phyloP scores from a whole-genome alignment of 331 rosid genomes.

The Ulmus americana region DNA sequence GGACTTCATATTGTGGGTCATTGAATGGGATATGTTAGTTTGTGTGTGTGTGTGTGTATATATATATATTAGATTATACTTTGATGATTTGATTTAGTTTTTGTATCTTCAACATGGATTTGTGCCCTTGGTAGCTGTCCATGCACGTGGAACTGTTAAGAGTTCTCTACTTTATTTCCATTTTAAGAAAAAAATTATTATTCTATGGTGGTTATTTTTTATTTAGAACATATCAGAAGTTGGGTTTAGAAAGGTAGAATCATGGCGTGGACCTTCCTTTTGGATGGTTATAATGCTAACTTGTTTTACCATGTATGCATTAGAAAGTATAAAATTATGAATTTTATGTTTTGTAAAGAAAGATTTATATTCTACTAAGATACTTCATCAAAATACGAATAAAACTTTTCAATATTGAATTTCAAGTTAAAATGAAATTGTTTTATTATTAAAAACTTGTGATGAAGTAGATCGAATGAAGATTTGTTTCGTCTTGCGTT shows the following conservation, averaged over 20 bases:
- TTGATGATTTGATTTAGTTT: no score
- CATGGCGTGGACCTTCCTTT: slow-evolving; percentile 6
- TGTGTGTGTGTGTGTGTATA: no score
- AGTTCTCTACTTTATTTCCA: background rate
- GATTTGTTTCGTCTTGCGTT: no score
- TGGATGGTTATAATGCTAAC: background rate
- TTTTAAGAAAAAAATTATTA: background rate
- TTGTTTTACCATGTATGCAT: background rate
- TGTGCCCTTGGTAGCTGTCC: slow-evolving; percentile 21
- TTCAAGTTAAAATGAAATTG: no score
- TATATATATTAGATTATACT: no score
- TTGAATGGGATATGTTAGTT: background rate
- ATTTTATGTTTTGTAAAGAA: background rate
- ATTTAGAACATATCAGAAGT: background rate
- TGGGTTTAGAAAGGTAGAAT: background rate
- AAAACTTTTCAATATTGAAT: background rate
- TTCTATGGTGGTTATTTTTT: background rate
- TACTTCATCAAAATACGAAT: background rate
- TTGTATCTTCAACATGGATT: slow-evolving; percentile 17
- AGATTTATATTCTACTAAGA: no score
- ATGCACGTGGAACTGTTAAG: slow-evolving; percentile 32
- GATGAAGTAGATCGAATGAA: no score
- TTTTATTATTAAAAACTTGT: no score
- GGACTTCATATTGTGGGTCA: slow-evolving; percentile 14
- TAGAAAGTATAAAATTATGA: background rate